These are phyloP conservation scores for Amanita pseudoporphyria DNA, from an alignment of 768 basidiomycete genomes.

Conservation along the genomic window DNA sequence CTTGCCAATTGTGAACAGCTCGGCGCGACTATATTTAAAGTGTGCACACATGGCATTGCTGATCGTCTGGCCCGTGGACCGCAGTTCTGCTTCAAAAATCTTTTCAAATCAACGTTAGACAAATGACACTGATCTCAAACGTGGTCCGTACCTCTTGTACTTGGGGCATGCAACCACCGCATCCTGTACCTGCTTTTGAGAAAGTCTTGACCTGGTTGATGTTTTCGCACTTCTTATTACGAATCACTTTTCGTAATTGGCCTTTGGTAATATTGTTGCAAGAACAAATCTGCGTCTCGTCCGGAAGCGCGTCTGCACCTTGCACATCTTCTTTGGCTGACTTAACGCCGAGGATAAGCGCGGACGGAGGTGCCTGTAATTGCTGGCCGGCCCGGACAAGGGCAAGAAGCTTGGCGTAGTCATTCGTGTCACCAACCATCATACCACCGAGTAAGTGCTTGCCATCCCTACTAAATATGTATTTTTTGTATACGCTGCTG, in stretches of 20 bases:
- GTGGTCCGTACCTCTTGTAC: conserved; percentile 13
- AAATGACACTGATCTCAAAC: conserved; percentile 18
- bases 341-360: conserved; percentile 50
- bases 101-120: background rate
- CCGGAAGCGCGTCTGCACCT: conserved; percentile 58
- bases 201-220: conserved; percentile 49
- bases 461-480: conserved; percentile 63
- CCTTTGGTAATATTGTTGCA: conserved; percentile 68
- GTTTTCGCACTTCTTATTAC: conserved; percentile 33
- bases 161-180: conserved; percentile 65
- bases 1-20: conserved; percentile 58
- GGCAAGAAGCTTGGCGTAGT: conserved; percentile 61
- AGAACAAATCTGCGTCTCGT: conserved; percentile 63
- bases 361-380: conserved; percentile 52
- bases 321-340: conserved; percentile 37
- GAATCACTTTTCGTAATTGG: conserved; percentile 38
- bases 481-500: conserved; percentile 65
- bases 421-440: conserved; percentile 68
- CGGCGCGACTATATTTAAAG: conserved; percentile 52
- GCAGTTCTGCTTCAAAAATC: conserved; percentile 45
- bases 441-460: conserved; percentile 67
- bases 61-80: conserved; percentile 49
- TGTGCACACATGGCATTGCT: conserved; percentile 57
- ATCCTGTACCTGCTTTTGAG: conserved; percentile 66
- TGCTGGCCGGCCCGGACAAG: conserved; percentile 47